These are phyloP conservation scores for Westerdykella sp. DNA, from an alignment of 2,329 filamentous ascomycete genomes.

Conservation along the genomic window DNA sequence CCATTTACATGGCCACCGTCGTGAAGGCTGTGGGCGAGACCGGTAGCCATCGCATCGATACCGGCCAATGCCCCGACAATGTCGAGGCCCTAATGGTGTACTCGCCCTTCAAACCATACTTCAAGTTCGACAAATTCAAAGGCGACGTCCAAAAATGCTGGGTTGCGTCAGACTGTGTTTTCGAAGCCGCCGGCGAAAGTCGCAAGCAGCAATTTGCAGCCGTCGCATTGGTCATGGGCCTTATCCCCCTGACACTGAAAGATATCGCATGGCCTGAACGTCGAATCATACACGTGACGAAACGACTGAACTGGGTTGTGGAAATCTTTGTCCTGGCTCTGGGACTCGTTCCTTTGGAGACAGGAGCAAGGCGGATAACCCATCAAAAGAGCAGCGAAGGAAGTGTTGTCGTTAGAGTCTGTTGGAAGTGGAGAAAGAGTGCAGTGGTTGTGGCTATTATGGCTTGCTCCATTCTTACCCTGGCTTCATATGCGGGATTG, in stretches of 20 bases:
- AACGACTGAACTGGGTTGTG: slow-evolving; percentile 6
- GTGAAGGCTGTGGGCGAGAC: too few relatives aligned
- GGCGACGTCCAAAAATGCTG: slow-evolving; percentile 18
- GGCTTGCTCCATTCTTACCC: slow-evolving; percentile 1
- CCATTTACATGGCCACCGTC: too few relatives aligned
- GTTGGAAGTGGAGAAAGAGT: slow-evolving; percentile 2
- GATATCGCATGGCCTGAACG: slow-evolving; percentile 31
- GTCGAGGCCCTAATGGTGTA: slow-evolving; percentile 6
- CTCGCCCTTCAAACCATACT: slow-evolving; percentile 19
- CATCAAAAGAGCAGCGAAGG: slow-evolving; percentile 1
- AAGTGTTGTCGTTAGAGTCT: slow-evolving; percentile 7
- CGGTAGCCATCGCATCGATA: too few relatives aligned
- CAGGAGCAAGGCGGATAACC: slow-evolving; percentile 3
- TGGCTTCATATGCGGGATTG: slow-evolving; percentile 13
- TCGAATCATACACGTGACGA: slow-evolving; percentile 16
- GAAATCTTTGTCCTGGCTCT: slow-evolving; percentile 23
- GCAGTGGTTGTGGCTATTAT: not conserved
- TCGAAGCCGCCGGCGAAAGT: slow-evolving; percentile 18
- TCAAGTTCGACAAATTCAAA: slow-evolving; percentile 3
- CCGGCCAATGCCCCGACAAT: too few relatives aligned
- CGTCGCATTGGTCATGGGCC: slow-evolving; percentile 28
- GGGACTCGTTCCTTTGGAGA: slow-evolving; percentile 16
- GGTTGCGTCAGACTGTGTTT: slow-evolving; percentile 23
- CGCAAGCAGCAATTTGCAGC: slow-evolving; percentile 31
- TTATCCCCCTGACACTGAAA: slow-evolving; percentile 28